Evolutionary conservation across 179 eudicot species (phyloP), one percentile per base, ranked within the genome.

Genomic region (Patellifolia procumbens): DNA sequence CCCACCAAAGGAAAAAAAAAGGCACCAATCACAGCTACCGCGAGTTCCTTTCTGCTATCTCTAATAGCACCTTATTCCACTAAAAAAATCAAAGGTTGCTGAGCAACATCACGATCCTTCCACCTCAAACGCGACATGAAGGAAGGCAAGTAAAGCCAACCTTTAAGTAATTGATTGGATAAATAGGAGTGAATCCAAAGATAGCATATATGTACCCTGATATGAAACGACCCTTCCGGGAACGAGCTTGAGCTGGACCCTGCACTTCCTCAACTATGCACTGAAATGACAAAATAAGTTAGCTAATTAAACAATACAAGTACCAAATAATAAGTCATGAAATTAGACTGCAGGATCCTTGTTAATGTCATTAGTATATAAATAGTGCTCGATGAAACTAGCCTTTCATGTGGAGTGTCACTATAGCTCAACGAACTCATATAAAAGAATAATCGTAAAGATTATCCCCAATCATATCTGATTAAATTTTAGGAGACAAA

Each of bases 251-350:
- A 37, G 39, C 5, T 37, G 39, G 39, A 37, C 39, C 39, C 5
- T 37, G 39, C 39, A 37, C 39, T 37, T 37, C 39, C 39, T 37
- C 39, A 37, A 37, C 39, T 37, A 37, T 37, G 39, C 39, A 37
- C 99, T 94, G 75, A 70, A 83, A 82, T 62, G 60, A 58, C 28
- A 73, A n/a, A 73, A 65, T 7, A 64, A 56, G 1, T 39, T 74
- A 28, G 68, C 43, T 42, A 60, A 59, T 26, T 29, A 62, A 5
- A 32, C 63, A 9, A 63, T n/a, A 20, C 26, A 70, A 45, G 11
- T 22, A 43, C 37, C 22, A 22, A 37, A 34, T 16, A 39, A 49
- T 1, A 16, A 35, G 19, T 72, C 48, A 65, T 20, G n/a, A 2
- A 11, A 20, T 7, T 17, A 34, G 46, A 20, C 1, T 1, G 43